Evolutionary conservation across 1,139 yeast genomes (phyloP).

Genomic region (Candida sanyaensis): DNA sequence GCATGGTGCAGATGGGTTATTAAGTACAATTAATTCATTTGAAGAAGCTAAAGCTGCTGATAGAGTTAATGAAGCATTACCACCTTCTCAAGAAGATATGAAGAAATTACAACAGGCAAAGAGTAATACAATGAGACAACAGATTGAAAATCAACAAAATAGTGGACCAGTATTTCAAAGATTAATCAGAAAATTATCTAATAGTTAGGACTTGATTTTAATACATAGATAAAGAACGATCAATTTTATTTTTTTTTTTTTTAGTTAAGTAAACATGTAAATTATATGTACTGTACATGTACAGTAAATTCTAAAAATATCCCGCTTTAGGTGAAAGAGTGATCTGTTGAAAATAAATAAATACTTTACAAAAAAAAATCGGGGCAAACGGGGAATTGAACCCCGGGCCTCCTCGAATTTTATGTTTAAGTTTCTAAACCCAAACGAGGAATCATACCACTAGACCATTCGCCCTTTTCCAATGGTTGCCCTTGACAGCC

Average conservation of each 20-base stretch:
- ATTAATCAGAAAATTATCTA: slow-evolving; percentile 43
- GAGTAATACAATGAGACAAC: slow-evolving; percentile 39
- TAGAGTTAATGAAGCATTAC: slow-evolving; percentile 81
- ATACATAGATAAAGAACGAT: not conserved
- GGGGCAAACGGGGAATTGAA: slow-evolving; percentile 27
- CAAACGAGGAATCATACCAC: slow-evolving; percentile 58
- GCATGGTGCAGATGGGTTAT: slow-evolving; percentile 81
- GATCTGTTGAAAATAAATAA: not conserved
- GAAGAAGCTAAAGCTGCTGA: slow-evolving; percentile 88
- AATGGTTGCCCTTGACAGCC: not conserved
- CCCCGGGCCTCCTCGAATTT: slow-evolving; percentile 26
- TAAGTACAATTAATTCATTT: slow-evolving; percentile 68
- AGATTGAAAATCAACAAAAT: slow-evolving; percentile 40
- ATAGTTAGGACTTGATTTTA: slow-evolving; percentile 11
- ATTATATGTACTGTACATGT: not conserved
- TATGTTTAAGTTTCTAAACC: slow-evolving; percentile 21
- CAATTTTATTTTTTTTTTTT: too few relatives aligned
- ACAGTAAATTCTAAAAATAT: not conserved
- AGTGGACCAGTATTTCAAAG: slow-evolving; percentile 43
- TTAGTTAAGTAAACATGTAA: not conserved
- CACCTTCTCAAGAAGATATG: slow-evolving; percentile 72
- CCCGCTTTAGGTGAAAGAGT: too few relatives aligned
- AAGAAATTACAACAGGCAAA: slow-evolving; percentile 48
- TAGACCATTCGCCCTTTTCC: slow-evolving; percentile 36
- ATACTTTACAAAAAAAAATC: slow-evolving; percentile 2